Conservation (phyloP, 1,284 basidiomycete species). For the Schizophyllum amplum region DNA sequence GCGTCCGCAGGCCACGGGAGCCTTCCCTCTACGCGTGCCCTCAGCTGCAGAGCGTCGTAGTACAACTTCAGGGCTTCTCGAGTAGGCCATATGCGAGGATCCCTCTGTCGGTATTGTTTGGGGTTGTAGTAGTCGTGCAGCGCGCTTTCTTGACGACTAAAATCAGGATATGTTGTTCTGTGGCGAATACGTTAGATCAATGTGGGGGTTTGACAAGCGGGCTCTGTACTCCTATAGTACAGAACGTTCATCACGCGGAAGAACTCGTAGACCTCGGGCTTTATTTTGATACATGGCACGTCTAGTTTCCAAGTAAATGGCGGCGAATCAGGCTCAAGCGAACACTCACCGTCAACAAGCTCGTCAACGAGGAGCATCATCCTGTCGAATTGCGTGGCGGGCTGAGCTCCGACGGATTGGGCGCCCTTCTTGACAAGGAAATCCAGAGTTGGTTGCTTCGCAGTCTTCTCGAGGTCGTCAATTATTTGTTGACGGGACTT, state of each 20-base stretch:
- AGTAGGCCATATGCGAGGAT: neutral
- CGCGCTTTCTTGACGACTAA: neutral
- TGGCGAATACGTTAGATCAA: too few species aligned
- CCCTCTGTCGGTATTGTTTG: neutral
- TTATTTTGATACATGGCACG: neutral
- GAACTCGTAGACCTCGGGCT: neutral
- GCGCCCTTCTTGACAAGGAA: neutral
- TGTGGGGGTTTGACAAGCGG: neutral
- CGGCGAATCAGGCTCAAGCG: neutral
- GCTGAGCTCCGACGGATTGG: neutral
- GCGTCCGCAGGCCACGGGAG: neutral
- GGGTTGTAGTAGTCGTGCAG: neutral
- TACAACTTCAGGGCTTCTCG: neutral
- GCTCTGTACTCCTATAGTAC: neutral
- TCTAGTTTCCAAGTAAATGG: neutral
- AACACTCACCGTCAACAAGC: neutral
- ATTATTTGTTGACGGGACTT: neutral
- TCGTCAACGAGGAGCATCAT: neutral
- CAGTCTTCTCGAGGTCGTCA: neutral
- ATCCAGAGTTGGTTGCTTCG: neutral
- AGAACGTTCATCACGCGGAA: neutral
- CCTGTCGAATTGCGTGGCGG: neutral
- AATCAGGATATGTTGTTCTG: neutral
- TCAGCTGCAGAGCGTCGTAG: neutral
- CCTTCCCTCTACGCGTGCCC: neutral